A percentile compares a stretch with the other conserved stretches of the same genome.
phyloP scores from a whole-genome alignment of 805 yeast species.

The Sungouiozyma intestinalis region DNA sequence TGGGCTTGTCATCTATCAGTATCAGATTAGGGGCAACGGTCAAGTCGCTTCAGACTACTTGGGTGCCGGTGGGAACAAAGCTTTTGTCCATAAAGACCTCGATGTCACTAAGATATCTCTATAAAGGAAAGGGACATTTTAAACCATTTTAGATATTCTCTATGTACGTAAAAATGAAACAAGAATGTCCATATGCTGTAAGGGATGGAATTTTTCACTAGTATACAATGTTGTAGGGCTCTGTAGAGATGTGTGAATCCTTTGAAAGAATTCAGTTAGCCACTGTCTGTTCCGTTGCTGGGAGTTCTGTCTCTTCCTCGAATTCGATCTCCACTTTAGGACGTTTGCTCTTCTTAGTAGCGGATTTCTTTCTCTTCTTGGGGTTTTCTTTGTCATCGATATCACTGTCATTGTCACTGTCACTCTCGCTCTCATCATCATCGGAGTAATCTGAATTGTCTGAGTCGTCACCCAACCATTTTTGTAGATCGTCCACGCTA shows the following conservation, averaged over 20 bases:
- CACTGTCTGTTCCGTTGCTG: conserved; percentile 22
- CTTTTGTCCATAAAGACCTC: conserved; percentile 63
- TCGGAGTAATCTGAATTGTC: conserved; percentile 29
- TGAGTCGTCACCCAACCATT: conserved; percentile 58
- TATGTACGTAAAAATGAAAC: not conserved
- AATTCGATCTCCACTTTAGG: conserved; percentile 75
- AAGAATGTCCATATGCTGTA: not conserved
- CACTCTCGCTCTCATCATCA: conserved; percentile 17
- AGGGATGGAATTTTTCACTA: conserved; percentile 1
- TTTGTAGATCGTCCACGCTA: conserved; percentile 86
- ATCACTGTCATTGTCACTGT: conserved; percentile 30
- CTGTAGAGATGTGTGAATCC: not conserved
- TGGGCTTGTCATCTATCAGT: conserved; percentile 92
- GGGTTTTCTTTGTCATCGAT: conserved; percentile 32
- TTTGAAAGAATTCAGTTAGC: conserved; percentile 11
- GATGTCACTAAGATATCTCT: conserved; percentile 29
- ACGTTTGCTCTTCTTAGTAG: conserved; percentile 40
- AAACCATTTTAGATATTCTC: not conserved
- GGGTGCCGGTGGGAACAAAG: conserved; percentile 83
- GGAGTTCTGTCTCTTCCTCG: conserved; percentile 51
- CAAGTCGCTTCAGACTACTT: conserved; percentile 85
- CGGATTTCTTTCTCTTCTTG: conserved; percentile 30
- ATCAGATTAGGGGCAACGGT: conserved; percentile 84
- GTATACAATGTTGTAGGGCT: not conserved
- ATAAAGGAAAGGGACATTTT: conserved; percentile 6